phyloP scores from a whole-genome alignment of 2,329 filamentous ascomycete genomes.

The Zymoseptoria crescenta region DNA sequence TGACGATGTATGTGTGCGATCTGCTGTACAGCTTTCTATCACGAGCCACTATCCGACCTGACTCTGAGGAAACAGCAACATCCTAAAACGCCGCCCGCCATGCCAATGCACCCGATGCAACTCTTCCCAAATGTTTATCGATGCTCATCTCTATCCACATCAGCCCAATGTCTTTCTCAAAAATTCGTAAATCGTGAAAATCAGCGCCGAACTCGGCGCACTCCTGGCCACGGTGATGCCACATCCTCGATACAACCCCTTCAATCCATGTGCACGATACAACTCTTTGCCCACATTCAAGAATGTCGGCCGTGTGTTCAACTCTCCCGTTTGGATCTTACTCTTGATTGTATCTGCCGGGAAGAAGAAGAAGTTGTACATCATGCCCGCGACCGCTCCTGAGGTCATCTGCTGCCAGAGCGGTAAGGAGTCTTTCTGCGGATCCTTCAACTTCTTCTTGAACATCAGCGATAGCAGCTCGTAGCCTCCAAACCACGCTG shows the following conservation, averaged over 20 bases:
- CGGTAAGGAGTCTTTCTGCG: conserved; percentile 51
- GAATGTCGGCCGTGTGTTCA: conserved; percentile 54
- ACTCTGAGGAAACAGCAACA: background rate
- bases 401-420: conserved; percentile 82
- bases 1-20: background rate
- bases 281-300: conserved; percentile 61
- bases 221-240: conserved; percentile 84
- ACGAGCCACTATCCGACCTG: background rate
- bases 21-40: background rate
- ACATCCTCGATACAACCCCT: conserved; percentile 85
- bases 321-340: conserved; percentile 82
- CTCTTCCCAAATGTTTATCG: background rate
- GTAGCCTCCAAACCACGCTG: conserved; percentile 91
- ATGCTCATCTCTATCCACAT: background rate
- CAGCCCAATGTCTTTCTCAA: conserved; percentile 58
- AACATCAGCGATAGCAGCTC: conserved; percentile 68
- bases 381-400: conserved; percentile 80
- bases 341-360: conserved; percentile 97
- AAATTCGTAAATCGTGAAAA: conserved; percentile 90
- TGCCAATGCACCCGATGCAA: background rate
- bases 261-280: conserved; percentile 76
- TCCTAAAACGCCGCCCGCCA: background rate
- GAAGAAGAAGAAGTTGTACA: conserved; percentile 96
- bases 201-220: conserved; percentile 93
- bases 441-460: conserved; percentile 35